Base-by-base conservation (phyloP, 495 filamentous ascomycete genomes). In the Glonium stellatum region DNA sequence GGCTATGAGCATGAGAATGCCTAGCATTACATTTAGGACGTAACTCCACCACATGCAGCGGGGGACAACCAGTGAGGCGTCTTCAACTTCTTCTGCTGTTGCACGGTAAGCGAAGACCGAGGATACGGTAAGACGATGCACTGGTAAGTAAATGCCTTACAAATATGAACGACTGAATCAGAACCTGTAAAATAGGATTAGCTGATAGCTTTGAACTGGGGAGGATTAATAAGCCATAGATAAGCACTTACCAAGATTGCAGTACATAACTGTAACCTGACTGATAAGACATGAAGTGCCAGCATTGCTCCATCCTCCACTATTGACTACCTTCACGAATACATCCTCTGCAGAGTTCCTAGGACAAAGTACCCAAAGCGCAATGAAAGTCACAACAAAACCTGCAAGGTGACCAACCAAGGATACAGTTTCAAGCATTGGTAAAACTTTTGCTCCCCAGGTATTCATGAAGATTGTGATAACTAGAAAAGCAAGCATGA, bases 391-490 rank as follows among this genome's bases (percentile, higher is more conserved):
- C 6, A 69, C 67, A 25, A 75, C 54, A 60, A 76, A 79, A 5
- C 72, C 74, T n/a, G 69, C 55, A 12, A 79, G 37, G 59, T 81
- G 78, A 0, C 73, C 57, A 22, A 76, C 61, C 18, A 80, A 61
- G 15, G 73, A 69, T 0, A 76, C 39, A 9, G 69, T 74, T 53
- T 77, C 70, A 9, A 79, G 50, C 35, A 66, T 58, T 0, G 78
- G 76, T 59, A 81, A 68, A 19, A 64, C 51, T 13, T 67, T 70
- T 0, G 75, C 69, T 0, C 69, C 69, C 44, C 69, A 73, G 10
- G 76, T 76, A 52, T 80, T 82, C 62, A 78, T 73, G 9, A 58
- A 22, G 34, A 72, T 70, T 22, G 54, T 77, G 42, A 74, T 41
- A 3, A 67, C n/a, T 3, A 72, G 55, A 47, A 73, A 60, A 25